Evolutionary conservation across 108 stramenopile species (phyloP).

Genomic region (Discostella pseudostelligera): DNA sequence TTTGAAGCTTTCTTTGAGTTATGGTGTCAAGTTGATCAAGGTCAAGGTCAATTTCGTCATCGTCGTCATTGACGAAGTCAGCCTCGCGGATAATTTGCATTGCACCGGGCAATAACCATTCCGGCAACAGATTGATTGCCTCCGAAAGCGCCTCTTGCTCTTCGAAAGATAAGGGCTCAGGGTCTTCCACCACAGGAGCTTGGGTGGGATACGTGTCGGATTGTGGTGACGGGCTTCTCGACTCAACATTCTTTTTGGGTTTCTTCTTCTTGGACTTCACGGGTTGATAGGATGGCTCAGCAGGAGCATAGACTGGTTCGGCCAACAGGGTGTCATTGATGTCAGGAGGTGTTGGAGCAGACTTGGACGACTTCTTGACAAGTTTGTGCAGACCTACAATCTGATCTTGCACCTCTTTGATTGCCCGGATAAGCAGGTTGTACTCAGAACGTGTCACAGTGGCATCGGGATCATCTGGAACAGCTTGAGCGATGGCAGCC

Average conservation of each 20-base stretch:
- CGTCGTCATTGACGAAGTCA: slow-evolving; percentile 69
- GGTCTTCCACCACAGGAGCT: slow-evolving; percentile 47
- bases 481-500: slow-evolving; percentile 61
- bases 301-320: not conserved
- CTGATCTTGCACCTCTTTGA: slow-evolving; percentile 70
- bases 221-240: slow-evolving; percentile 1
- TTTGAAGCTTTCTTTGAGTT: slow-evolving; percentile 78
- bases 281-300: slow-evolving; percentile 13
- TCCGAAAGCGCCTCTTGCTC: slow-evolving; percentile 84
- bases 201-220: slow-evolving; percentile 22
- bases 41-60: slow-evolving; percentile 86
- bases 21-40: slow-evolving; percentile 74
- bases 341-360: slow-evolving; percentile 9
- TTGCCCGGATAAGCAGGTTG: slow-evolving; percentile 64
- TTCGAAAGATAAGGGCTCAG: slow-evolving; percentile 58
- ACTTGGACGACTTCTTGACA: slow-evolving; percentile 39
- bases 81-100: slow-evolving; percentile 86
- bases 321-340: not conserved
- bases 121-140: slow-evolving; percentile 69
- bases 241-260: slow-evolving; percentile 40
- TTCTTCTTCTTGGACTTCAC: slow-evolving; percentile 57
- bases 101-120: slow-evolving; percentile 59
- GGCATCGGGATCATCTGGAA: slow-evolving; percentile 36
- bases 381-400: slow-evolving; percentile 64
- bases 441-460: slow-evolving; percentile 72